Conservation (phyloP, 805 yeast genomes). For the Komagataella pastoris region DNA sequence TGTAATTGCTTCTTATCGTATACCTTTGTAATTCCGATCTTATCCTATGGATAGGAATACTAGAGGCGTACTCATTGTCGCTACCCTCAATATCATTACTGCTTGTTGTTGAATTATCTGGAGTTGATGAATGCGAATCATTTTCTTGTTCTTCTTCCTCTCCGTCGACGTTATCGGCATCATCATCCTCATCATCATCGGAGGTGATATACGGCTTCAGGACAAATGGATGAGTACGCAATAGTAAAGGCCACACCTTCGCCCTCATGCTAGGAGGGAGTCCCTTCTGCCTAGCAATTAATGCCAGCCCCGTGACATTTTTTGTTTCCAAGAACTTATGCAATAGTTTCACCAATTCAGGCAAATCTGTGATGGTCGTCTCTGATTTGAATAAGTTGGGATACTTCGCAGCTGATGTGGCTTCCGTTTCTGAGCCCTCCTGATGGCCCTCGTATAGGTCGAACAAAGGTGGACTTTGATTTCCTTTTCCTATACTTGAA, state of each 20-base stretch:
- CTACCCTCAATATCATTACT: conserved; percentile 1
- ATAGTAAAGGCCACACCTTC: conserved; percentile 72
- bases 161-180: conserved; percentile 18
- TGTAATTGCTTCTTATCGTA: background rate
- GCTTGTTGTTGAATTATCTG: conserved; percentile 1
- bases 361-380: background rate
- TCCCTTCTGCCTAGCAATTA: conserved; percentile 72
- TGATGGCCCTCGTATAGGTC: background rate
- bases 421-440: background rate
- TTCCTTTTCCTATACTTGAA: background rate
- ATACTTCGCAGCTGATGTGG: background rate
- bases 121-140: conserved; percentile 1
- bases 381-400: background rate
- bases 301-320: conserved; percentile 66
- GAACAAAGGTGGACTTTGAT: background rate
- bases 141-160: conserved; percentile 11
- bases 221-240: conserved; percentile 80
- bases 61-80: background rate
- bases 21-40: conserved; percentile 1
- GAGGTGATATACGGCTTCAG: conserved; percentile 60
- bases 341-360: background rate
- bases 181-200: conserved; percentile 29
- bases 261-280: conserved; percentile 73
- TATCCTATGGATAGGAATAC: background rate
- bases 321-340: conserved; percentile 17